Conservation (phyloP, 2,329 filamentous ascomycete species). For the Penicillium sp. region DNA sequence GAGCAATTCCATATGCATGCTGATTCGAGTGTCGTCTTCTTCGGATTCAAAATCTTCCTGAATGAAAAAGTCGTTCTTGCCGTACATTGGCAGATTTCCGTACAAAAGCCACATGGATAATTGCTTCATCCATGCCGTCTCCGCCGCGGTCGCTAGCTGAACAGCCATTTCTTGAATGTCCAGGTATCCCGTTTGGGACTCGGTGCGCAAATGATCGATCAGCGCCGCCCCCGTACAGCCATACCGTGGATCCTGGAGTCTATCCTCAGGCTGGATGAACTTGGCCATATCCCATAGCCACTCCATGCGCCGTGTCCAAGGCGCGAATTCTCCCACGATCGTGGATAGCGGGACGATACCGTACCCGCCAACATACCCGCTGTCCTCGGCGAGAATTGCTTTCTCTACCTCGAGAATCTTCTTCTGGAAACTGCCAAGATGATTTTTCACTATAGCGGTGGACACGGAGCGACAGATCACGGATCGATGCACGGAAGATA, state of each 20-base stretch:
- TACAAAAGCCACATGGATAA: conserved; percentile 89
- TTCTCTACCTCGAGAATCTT: conserved; percentile 85
- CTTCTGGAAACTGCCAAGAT: conserved; percentile 78
- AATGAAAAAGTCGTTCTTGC: conserved; percentile 86
- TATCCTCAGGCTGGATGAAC: conserved; percentile 63
- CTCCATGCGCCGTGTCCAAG: conserved; percentile 80
- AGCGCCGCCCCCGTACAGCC: conserved; percentile 70
- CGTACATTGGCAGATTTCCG: conserved; percentile 77
- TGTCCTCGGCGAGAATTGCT: conserved; percentile 74
- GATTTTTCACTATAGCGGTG: conserved; percentile 71
- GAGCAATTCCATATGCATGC: conserved; percentile 62
- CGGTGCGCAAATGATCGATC: conserved; percentile 74
- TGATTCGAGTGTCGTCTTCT: conserved; percentile 57
- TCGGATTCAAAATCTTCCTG: conserved; percentile 49
- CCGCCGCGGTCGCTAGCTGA: conserved; percentile 74
- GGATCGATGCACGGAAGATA: conserved; percentile 73
- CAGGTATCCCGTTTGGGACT: conserved; percentile 83
- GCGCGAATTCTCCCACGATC: conserved; percentile 81
- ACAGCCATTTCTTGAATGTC: conserved; percentile 79
- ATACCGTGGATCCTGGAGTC: conserved; percentile 31
- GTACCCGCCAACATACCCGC: conserved; percentile 83
- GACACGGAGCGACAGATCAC: conserved; percentile 87
- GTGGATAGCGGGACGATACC: conserved; percentile 89
- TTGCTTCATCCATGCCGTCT: conserved; percentile 90
- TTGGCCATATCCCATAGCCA: conserved; percentile 78